Percentiles rank a stretch among this genome's conserved stretches.
Evolutionary conservation across 2,329 filamentous ascomycete genomes (phyloP).

Genomic region (Neonectria punicea): DNA sequence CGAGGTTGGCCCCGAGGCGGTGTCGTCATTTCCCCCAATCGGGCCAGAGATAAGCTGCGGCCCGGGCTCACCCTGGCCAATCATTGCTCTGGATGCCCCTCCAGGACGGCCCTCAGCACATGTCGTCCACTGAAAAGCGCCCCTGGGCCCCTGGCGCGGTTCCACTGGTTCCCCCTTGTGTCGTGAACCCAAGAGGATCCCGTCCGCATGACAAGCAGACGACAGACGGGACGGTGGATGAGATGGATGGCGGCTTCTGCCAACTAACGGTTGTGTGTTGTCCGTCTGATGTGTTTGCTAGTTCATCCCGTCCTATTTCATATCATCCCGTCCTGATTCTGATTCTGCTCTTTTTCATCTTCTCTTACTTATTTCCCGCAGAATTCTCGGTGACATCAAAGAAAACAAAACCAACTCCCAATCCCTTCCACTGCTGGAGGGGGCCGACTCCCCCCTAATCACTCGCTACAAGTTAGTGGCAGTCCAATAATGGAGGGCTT

Average conservation of each 20-base stretch:
- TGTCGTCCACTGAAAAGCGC: not conserved
- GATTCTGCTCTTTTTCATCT: conserved; percentile 19
- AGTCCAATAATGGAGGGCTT: too few species aligned
- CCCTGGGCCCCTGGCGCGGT: not conserved
- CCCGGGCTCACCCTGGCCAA: conserved; percentile 15
- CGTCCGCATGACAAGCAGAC: conserved; percentile 12
- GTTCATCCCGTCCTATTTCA: not conserved
- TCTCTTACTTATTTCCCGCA: not conserved
- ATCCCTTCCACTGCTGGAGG: not conserved
- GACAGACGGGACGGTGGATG: too few species aligned
- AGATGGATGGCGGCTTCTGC: not conserved
- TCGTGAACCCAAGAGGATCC: conserved; percentile 13
- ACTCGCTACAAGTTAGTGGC: too few species aligned
- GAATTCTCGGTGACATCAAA: not conserved
- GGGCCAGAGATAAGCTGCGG: conserved; percentile 24
- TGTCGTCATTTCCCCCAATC: conserved; percentile 33
- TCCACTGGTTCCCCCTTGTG: not conserved
- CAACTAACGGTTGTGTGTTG: not conserved
- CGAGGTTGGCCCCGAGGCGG: conserved; percentile 12
- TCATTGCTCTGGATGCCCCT: not conserved
- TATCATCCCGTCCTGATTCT: not conserved
- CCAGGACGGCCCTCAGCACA: not conserved
- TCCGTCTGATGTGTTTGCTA: conserved; percentile 1
- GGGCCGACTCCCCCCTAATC: not conserved
- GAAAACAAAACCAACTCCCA: too few species aligned